phyloP scores from a whole-genome alignment of 2,329 filamentous ascomycete genomes.

The Nigrospora osmanthi region DNA sequence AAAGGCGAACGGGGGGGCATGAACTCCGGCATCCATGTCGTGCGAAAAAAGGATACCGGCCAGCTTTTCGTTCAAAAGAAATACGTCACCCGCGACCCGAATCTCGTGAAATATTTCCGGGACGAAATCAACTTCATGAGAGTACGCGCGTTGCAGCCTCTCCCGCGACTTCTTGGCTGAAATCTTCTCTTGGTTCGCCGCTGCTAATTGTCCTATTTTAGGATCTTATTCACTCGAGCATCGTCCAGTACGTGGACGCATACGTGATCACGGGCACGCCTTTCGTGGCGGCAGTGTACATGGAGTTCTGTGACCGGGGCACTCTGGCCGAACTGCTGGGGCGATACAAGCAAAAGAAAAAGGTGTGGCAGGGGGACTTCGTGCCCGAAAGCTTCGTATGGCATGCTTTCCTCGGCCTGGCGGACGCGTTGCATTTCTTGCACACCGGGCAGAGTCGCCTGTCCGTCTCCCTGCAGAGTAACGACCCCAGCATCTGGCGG shows the following conservation, averaged over 20 bases:
- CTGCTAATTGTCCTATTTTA: not conserved
- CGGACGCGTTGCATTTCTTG: conserved; percentile 10
- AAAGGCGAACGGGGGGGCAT: conserved; percentile 3
- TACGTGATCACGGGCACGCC: not conserved
- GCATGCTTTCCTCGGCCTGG: conserved; percentile 8
- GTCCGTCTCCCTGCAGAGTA: conserved; percentile 2
- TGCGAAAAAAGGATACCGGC: not conserved
- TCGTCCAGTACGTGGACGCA: conserved; percentile 5
- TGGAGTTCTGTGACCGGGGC: conserved; percentile 7
- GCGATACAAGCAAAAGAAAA: conserved; percentile 3
- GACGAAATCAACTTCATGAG: conserved; percentile 4
- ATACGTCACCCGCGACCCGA: not conserved
- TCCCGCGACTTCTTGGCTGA: not conserved
- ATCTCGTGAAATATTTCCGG: conserved; percentile 1
- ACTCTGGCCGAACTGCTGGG: conserved; percentile 4
- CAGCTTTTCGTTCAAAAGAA: conserved; percentile 6
- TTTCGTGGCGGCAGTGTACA: conserved; percentile 4
- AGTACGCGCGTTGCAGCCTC: not conserved
- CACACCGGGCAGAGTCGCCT: conserved; percentile 7
- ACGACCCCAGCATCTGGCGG: conserved; percentile 3
- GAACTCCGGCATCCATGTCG: conserved; percentile 6
- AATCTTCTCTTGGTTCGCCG: not conserved
- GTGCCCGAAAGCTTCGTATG: conserved; percentile 12
- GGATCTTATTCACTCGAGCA: not conserved
- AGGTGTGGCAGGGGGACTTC: not conserved